Evolutionary conservation across 2,329 filamentous ascomycete genomes (phyloP).

Genomic region (Fusarium dimerum): DNA sequence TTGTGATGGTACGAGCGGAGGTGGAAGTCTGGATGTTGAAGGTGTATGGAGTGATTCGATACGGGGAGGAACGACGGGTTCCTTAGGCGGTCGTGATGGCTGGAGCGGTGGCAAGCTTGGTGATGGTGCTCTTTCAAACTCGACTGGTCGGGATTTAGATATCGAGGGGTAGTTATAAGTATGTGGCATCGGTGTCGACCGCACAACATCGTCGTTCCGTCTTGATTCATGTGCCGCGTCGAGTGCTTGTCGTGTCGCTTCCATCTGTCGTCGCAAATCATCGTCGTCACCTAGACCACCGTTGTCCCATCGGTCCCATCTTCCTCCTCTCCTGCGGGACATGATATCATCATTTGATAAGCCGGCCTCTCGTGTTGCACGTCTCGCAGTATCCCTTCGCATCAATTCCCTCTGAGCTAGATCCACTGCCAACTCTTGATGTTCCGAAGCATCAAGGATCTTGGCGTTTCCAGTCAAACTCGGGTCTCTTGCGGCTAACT

Average conservation of each 20-base stretch:
- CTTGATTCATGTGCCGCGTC: constrained; percentile 37
- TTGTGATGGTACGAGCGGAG: constrained; percentile 33
- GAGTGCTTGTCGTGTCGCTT: constrained; percentile 50
- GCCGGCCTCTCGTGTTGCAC: constrained; percentile 57
- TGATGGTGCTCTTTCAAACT: constrained; percentile 38
- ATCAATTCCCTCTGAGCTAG: constrained; percentile 72
- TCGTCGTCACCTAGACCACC: constrained; percentile 38
- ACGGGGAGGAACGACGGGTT: constrained; percentile 22
- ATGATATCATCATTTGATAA: constrained; percentile 59
- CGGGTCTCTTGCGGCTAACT: constrained; percentile 59
- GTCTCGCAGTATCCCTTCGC: constrained; percentile 64
- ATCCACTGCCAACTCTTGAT: constrained; percentile 75
- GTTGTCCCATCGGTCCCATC: constrained; percentile 45
- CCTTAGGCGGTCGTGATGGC: constrained; percentile 37
- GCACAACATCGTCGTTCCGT: constrained; percentile 27
- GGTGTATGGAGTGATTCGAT: constrained; percentile 24
- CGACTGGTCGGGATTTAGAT: constrained; percentile 49
- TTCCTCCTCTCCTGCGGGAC: constrained; percentile 48
- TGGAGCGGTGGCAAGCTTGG: constrained; percentile 26
- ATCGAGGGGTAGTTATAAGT: constrained; percentile 61
- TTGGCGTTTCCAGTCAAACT: constrained; percentile 58
- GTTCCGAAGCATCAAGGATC: constrained; percentile 68
- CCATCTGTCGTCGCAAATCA: constrained; percentile 53
- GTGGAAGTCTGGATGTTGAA: constrained; percentile 4
- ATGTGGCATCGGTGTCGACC: constrained; percentile 25